phyloP scores from a whole-genome alignment of 306 rosid species.

The Acacia melanoxylon region DNA sequence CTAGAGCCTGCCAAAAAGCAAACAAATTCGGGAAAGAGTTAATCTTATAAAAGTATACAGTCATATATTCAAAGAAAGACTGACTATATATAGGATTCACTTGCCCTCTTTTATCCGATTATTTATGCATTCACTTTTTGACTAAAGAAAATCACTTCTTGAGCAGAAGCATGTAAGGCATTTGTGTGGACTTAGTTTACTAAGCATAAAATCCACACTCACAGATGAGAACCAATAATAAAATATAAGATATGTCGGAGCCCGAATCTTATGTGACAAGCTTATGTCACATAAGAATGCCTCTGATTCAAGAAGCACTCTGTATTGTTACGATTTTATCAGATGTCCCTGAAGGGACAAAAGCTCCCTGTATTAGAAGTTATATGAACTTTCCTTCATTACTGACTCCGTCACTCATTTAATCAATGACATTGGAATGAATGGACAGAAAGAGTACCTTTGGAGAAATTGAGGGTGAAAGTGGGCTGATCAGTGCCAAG shows the following conservation, averaged over 20 bases:
- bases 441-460: conserved; percentile 40
- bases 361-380: background rate
- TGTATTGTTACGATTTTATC: too few species aligned
- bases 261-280: background rate
- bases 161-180: background rate
- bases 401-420: background rate
- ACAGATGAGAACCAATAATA: background rate
- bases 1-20: conserved; percentile 64
- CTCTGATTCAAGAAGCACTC: background rate
- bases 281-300: background rate
- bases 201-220: background rate
- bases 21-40: background rate
- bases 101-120: background rate
- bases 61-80: background rate
- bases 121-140: background rate
- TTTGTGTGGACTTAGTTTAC: background rate
- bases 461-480: conserved; percentile 90
- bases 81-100: background rate
- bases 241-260: background rate
- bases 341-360: too few species aligned
- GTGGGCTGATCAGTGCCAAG: conserved; percentile 96
- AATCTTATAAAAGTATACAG: background rate
- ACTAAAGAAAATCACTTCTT: background rate
- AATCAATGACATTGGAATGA: background rate
- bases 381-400: background rate